These are phyloP conservation scores for Ajuga reptans DNA, from an alignment of 305 asterid genomes.

Conservation along the genomic window DNA sequence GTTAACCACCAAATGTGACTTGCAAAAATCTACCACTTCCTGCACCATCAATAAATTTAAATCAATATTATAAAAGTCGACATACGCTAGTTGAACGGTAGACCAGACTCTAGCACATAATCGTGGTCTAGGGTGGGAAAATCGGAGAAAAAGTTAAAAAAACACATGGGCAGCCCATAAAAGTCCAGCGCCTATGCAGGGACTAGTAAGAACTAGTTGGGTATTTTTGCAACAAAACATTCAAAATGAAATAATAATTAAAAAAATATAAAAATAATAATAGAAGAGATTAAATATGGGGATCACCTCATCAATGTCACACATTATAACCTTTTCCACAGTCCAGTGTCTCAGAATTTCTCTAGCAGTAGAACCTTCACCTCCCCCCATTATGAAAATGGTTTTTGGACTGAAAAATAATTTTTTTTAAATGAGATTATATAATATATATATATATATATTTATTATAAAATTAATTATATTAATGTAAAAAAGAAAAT, in stretches of 20 bases:
- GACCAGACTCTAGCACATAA: too few relatives aligned
- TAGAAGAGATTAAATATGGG: not conserved
- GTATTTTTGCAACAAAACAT: too few relatives aligned
- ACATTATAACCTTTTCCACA: conserved; percentile 77
- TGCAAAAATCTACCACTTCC: conserved; percentile 94
- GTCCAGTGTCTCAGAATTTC: conserved; percentile 74
- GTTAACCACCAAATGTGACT: conserved; percentile 64
- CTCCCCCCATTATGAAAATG: conserved; percentile 95
- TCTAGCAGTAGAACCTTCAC: conserved; percentile 97
- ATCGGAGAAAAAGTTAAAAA: too few relatives aligned
- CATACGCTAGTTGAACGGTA: too few relatives aligned
- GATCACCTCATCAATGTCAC: conserved; percentile 85
- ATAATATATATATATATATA: not conserved
- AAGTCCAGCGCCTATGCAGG: too few relatives aligned
- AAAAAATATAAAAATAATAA: too few relatives aligned
- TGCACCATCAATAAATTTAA: conserved; percentile 21
- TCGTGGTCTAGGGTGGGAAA: too few relatives aligned
- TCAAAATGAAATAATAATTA: too few relatives aligned
- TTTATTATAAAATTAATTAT: not conserved
- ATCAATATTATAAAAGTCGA: too few relatives aligned
- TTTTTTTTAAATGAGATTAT: not conserved
- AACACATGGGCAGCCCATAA: too few relatives aligned
- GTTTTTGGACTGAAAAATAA: conserved; percentile 52
- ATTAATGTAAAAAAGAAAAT: not conserved
- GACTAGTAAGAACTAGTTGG: too few relatives aligned